Conservation (phyloP, 2,329 filamentous ascomycete genomes). For the Triangularia verruculosa region DNA sequence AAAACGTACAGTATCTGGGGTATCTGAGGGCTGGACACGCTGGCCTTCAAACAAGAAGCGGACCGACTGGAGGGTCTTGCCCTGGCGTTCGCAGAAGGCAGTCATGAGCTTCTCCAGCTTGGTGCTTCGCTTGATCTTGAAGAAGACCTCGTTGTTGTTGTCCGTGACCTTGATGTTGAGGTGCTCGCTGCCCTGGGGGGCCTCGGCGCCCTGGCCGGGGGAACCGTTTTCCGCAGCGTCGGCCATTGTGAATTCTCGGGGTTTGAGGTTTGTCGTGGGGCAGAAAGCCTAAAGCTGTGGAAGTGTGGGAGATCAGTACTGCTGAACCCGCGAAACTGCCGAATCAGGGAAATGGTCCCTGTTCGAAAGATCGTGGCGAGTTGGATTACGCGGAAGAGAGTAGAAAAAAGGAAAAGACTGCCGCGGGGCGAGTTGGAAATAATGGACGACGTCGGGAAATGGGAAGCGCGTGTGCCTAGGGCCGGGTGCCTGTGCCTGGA, state of each 20-base stretch:
- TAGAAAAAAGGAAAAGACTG: neutral
- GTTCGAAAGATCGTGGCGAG: neutral
- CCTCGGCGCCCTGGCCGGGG: slow-evolving; percentile 40
- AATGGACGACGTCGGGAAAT: neutral
- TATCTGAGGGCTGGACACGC: slow-evolving; percentile 84
- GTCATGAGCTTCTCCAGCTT: slow-evolving; percentile 98
- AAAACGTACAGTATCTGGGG: slow-evolving; percentile 79
- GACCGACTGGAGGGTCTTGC: slow-evolving; percentile 79
- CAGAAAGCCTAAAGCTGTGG: neutral
- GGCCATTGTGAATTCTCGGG: slow-evolving; percentile 37
- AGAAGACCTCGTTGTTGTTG: slow-evolving; percentile 99
- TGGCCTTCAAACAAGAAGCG: slow-evolving; percentile 96
- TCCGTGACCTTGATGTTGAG: slow-evolving; percentile 99
- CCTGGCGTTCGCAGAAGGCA: slow-evolving; percentile 94
- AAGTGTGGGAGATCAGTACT: neutral
- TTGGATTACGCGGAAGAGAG: slow-evolving; percentile 6
- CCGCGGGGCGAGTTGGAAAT: neutral
- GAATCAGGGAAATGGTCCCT: neutral
- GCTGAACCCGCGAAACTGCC: neutral
- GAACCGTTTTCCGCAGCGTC: slow-evolving; percentile 51
- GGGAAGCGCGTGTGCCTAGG: neutral
- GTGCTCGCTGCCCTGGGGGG: slow-evolving; percentile 64
- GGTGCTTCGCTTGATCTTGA: slow-evolving; percentile 98
- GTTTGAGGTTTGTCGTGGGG: neutral
- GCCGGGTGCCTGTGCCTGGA: neutral